phyloP scores from a whole-genome alignment of 108 stramenopile genomes.

The Pseudonitzschia pungens region DNA sequence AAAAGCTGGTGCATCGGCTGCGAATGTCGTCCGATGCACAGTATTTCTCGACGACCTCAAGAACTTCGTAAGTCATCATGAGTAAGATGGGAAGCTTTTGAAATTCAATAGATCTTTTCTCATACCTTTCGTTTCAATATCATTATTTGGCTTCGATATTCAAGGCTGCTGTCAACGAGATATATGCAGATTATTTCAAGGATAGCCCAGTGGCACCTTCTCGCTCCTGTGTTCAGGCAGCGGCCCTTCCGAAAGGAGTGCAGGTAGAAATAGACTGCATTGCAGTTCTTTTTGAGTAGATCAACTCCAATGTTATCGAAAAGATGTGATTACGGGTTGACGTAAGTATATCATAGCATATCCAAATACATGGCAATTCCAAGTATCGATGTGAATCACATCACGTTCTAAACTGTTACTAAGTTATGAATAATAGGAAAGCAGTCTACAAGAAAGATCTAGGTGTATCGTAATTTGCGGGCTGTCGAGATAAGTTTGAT shows the following conservation, averaged over 20 bases:
- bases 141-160: not conserved
- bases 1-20: constrained; percentile 35
- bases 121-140: not conserved
- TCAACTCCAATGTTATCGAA: not conserved
- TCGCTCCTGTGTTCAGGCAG: constrained; percentile 48
- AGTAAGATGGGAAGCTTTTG: not conserved
- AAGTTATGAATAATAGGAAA: too few relatives aligned
- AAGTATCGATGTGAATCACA: too few relatives aligned
- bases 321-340: not conserved
- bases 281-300: constrained; percentile 18
- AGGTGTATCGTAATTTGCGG: too few relatives aligned
- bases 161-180: constrained; percentile 41
- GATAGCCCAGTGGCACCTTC: constrained; percentile 47
- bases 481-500: too few relatives aligned
- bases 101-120: not conserved
- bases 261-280: constrained; percentile 64
- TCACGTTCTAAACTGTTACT: too few relatives aligned
- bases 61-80: constrained; percentile 29
- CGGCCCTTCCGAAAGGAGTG: constrained; percentile 50
- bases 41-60: constrained; percentile 50
- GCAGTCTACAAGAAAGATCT: too few relatives aligned
- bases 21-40: constrained; percentile 51
- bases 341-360: too few relatives aligned
- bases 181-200: constrained; percentile 56
- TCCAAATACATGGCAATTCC: too few relatives aligned